A percentile compares a stretch with the other conserved stretches of the same genome.
phyloP scores from a whole-genome alignment of 345 rosid genomes.

The Populus davidiana region DNA sequence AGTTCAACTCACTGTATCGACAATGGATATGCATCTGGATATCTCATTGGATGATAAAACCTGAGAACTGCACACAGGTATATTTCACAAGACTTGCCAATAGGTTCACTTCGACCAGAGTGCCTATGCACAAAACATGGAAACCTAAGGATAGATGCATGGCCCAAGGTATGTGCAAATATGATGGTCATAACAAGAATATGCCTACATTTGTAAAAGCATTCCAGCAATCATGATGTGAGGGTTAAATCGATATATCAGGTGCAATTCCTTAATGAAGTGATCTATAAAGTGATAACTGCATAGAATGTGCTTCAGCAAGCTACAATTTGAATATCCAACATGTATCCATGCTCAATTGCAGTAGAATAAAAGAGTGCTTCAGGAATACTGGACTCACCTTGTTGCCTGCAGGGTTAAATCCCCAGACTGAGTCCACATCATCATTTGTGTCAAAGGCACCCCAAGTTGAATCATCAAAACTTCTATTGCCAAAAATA shows the following conservation, averaged over 20 bases:
- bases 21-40: background rate
- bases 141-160: background rate
- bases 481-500: slow-evolving; percentile 43
- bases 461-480: slow-evolving; percentile 93
- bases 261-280: background rate
- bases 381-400: slow-evolving; percentile 37
- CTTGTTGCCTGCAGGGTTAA: slow-evolving; percentile 62
- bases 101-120: background rate
- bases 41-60: background rate
- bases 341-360: background rate
- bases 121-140: background rate
- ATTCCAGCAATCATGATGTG: background rate
- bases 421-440: slow-evolving; percentile 90
- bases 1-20: background rate
- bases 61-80: background rate
- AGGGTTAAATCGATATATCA: background rate
- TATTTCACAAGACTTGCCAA: background rate
- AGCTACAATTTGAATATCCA: background rate
- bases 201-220: background rate
- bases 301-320: background rate
- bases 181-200: background rate
- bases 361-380: background rate
- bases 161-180: background rate
- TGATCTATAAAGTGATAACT: background rate
- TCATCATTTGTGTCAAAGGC: slow-evolving; percentile 90